A percentile compares a stretch with the other conserved stretches of the same genome.
phyloP scores from a whole-genome alignment of 2,329 filamentous ascomycete genomes.

The Proliferodiscus dingleyae region DNA sequence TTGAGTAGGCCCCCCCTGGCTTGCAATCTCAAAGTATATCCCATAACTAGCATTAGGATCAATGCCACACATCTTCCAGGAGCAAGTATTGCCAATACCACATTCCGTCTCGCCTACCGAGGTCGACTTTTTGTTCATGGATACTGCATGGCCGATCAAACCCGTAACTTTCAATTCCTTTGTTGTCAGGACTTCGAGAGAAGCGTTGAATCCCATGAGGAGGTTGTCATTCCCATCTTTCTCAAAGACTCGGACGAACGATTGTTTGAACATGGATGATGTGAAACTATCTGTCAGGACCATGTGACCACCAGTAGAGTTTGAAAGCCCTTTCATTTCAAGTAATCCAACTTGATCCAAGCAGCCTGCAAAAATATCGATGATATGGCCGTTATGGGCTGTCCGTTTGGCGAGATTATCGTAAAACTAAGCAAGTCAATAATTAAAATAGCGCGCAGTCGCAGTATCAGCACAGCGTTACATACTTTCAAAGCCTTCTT shows the following conservation, averaged over 20 bases:
- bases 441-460: too few species aligned
- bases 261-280: constrained; percentile 98
- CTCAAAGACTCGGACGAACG: constrained; percentile 93
- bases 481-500: constrained; percentile 93
- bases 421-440: constrained; percentile 64
- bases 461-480: too few species aligned
- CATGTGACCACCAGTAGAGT: constrained; percentile 96
- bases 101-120: constrained; percentile 97
- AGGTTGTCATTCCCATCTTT: constrained; percentile 94
- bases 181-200: constrained; percentile 90
- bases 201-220: constrained; percentile 96
- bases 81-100: constrained; percentile 96
- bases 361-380: constrained; percentile 96
- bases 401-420: constrained; percentile 89
- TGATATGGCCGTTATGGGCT: constrained; percentile 93
- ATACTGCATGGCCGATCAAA: constrained; percentile 92
- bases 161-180: constrained; percentile 98
- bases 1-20: constrained; percentile 79
- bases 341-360: constrained; percentile 94
- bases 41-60: constrained; percentile 91
- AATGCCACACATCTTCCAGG: constrained; percentile 99
- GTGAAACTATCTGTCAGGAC: constrained; percentile 98
- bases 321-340: constrained; percentile 96
- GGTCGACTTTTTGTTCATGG: constrained; percentile 94
- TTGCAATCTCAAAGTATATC: constrained; percentile 96